Evolutionary conservation across 2,329 filamentous ascomycete genomes (phyloP), one percentile per base, ranked within the genome.

Genomic region (Xylariaceae sp.): DNA sequence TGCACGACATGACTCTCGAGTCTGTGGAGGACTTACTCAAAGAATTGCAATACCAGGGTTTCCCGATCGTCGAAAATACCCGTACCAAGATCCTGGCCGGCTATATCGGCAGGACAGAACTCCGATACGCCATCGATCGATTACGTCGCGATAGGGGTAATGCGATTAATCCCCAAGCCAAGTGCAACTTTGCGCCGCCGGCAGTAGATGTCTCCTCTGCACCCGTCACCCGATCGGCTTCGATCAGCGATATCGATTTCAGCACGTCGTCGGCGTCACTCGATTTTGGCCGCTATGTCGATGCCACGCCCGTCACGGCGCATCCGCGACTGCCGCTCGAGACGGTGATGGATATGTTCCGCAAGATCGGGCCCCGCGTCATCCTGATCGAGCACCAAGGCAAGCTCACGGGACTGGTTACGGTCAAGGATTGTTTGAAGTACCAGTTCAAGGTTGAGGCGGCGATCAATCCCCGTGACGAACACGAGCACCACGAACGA

Each of bases 321-420:
- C 94, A 99, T 70, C 94, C 94, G 0, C 86, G 91, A 1, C 84
- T 97, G 0, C 89, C 93, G 0, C 84, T 99, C 0, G 94, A 99
- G 75, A 99, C 94, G 0, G 93, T 96, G 37, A 97, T 99, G 92
- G 94, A 99, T 71, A 81, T 99, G 9, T 99, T 99, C 79, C 93
- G 93, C 73, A 99, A 97, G 77, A 95, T 99, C 72, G 94, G 94
- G 0, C 94, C 93, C 0, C 85, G 94, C 1, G 92, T 97, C 4
- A 93, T 99, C 53, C 81, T 99, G 2, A 88, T 97, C 45, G 94
- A 99, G 73, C 88, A 96, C 71, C 88, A 90, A 60, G 94, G 94
- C 11, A 84, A 85, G 53, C 81, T 99, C 1, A 84, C 83, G 0
- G 94, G 94, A 0, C 80, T 99, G 0, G 90, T 99, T 0, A 99